These are phyloP conservation scores for Talaromyces thailandensis DNA, from an alignment of 495 filamentous ascomycete genomes.

Conservation along the genomic window DNA sequence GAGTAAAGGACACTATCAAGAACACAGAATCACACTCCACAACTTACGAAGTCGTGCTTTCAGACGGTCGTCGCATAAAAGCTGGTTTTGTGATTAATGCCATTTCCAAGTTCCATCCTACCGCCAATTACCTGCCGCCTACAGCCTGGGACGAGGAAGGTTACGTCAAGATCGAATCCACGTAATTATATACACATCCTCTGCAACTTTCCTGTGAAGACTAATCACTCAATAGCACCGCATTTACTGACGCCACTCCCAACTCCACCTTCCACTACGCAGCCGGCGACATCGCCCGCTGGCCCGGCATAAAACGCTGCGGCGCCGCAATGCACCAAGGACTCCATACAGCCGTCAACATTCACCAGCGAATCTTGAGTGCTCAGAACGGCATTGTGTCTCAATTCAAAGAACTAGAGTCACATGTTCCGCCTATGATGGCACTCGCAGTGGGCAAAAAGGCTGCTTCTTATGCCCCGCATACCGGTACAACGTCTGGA, in stretches of 20 bases:
- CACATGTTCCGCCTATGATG: conserved; percentile 50
- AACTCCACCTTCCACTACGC: conserved; percentile 51
- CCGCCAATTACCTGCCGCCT: conserved; percentile 43
- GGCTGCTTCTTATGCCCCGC: conserved; percentile 49
- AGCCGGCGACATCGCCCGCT: conserved; percentile 34
- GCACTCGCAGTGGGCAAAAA: conserved; percentile 57
- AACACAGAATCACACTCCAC: not conserved
- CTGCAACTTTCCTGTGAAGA: not conserved
- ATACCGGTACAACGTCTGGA: conserved; percentile 38
- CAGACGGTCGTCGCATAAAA: conserved; percentile 41
- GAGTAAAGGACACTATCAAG: not conserved
- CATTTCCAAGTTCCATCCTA: conserved; percentile 44
- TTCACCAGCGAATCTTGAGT: conserved; percentile 47
- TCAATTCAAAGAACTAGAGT: conserved; percentile 30
- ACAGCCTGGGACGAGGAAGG: conserved; percentile 42
- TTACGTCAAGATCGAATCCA: conserved; percentile 44
- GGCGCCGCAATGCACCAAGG: conserved; percentile 62
- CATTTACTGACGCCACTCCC: conserved; percentile 33
- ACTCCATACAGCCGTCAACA: conserved; percentile 48
- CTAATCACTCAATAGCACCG: conserved; percentile 12
- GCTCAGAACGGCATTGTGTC: conserved; percentile 24
- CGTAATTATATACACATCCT: not conserved
- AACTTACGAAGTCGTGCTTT: conserved; percentile 37
- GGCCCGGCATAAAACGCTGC: conserved; percentile 64
- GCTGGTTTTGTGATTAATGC: conserved; percentile 52